These are phyloP conservation scores for Dactylorhiza incarnata DNA, from an alignment of 106 monocot genomes.

Conservation along the genomic window DNA sequence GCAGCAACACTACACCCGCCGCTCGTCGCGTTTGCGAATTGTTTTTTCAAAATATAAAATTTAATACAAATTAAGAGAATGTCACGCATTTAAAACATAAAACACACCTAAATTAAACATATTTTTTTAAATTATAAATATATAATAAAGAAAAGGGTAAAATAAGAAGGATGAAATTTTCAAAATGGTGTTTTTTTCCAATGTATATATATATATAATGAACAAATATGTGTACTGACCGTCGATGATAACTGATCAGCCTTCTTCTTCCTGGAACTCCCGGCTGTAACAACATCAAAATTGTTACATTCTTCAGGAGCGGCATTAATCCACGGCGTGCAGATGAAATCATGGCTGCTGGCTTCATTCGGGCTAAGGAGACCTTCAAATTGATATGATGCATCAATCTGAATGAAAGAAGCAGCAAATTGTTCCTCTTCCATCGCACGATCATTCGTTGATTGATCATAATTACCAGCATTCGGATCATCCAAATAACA, in stretches of 20 bases:
- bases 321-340: not conserved
- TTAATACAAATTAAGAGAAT: not conserved
- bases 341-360: not conserved
- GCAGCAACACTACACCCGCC: too few species aligned
- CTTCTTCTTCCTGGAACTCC: not conserved
- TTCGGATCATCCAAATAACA: not conserved
- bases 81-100: too few species aligned
- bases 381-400: not conserved
- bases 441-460: not conserved
- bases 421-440: not conserved
- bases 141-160: too few species aligned
- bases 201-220: too few species aligned
- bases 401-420: not conserved
- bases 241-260: not conserved
- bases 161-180: too few species aligned
- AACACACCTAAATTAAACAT: too few species aligned
- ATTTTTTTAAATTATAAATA: too few species aligned
- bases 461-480: not conserved
- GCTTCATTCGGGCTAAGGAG: not conserved
- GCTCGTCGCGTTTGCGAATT: too few species aligned
- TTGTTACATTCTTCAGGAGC: not conserved
- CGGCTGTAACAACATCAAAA: not conserved
- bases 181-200: too few species aligned
- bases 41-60: too few species aligned
- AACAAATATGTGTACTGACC: too few species aligned